Evolutionary conservation across 83 land plant species (phyloP).

Genomic region (Picea engelmannii): DNA sequence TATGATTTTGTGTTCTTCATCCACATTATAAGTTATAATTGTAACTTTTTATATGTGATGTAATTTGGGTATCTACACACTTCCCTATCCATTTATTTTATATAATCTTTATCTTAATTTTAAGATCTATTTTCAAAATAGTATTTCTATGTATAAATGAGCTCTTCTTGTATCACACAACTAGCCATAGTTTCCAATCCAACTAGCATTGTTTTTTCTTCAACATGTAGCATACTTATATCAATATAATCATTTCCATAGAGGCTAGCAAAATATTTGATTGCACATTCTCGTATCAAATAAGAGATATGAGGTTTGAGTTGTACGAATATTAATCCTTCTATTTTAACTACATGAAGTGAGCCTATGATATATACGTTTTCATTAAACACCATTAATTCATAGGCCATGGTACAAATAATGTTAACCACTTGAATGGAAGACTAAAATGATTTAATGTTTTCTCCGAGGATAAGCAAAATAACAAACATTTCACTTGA

Average conservation of each 20-base stretch:
- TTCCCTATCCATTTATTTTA: no score
- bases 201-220: conserved; percentile 68
- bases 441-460: conserved; percentile 33
- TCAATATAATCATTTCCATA: conserved; percentile 66
- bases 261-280: conserved; percentile 85
- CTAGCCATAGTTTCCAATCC: conserved; percentile 77
- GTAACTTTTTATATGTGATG: neutral
- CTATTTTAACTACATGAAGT: conserved; percentile 40
- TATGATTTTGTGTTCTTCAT: neutral
- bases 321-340: no score
- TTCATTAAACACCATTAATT: conserved; percentile 66
- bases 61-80: no score
- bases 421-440: conserved; percentile 69
- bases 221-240: conserved; percentile 48
- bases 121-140: no score
- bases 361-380: conserved; percentile 23
- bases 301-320: conserved; percentile 45
- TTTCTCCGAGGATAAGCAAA: conserved; percentile 62
- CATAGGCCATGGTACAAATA: conserved; percentile 73
- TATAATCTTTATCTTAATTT: no score
- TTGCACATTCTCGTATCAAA: conserved; percentile 72
- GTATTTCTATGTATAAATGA: conserved; percentile 21
- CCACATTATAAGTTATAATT: neutral
- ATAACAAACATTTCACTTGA: conserved; percentile 65
- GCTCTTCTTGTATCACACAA: conserved; percentile 61